Base-by-base conservation (phyloP, 73 alveolate species). In the Uronychia binucleata region DNA sequence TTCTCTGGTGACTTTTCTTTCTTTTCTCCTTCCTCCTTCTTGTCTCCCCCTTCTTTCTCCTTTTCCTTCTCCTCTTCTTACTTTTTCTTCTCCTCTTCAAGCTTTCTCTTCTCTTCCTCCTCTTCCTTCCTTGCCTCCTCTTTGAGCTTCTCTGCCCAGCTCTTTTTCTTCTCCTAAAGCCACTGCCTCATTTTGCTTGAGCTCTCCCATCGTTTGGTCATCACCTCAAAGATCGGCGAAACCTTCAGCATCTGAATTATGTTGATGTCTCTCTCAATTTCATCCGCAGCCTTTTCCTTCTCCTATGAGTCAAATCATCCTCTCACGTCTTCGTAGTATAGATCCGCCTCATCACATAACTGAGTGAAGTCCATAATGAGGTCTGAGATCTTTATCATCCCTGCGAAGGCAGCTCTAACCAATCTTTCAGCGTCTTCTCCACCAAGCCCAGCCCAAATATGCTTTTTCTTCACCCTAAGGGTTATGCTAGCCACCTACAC, bases 121-220 rank as follows among this genome's bases (percentile, higher is more conserved):
- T 78, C 90, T 0, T 80, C 87, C 77, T 91, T 86, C 33, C 78
- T 88, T 74, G 84, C 88, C 33, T 77, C 88, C 30, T 79, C 28
- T 34, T 0, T 34, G 31, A 46, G 46, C 26, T 80, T 80, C 87
- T 80, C 67, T 80, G 74, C 77, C 79, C 33, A 79, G 0, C 32
- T 1, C 32, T 79, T 30, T 34, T 29, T 29, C 75, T 79, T 79
- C 35, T 0, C 77, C 33, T 79, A 13, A 30, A 29, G 11, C 94
- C 97, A 87, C 1, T 57, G 80, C 60, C 97, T 82, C 94, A 88
- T 87, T 86, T 77, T 88, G 25, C 86, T 31, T 5, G 91, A 81
- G 57, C 90, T 88, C 60, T 87, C 94, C 89, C 88, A 90, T 35
- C 89, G 76, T 84, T 81, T 85, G 19, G 81, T 59, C 26, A 90